Evolutionary conservation across 78 protist species (phyloP).

Genomic region (Diacronema lutheri): DNA sequence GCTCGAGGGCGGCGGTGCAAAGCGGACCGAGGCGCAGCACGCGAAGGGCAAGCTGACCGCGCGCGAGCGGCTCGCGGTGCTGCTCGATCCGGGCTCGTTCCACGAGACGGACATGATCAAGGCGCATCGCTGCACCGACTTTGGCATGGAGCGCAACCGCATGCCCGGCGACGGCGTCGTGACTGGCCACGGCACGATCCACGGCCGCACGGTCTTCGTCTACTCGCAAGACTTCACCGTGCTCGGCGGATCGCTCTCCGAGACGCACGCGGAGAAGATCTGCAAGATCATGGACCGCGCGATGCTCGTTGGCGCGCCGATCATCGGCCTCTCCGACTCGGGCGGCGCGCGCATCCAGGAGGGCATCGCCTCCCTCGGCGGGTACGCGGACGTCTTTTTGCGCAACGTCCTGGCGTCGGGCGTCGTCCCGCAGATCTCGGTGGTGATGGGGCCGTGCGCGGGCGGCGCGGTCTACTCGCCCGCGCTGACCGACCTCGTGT

Average conservation of each 20-base stretch:
- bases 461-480: conserved; percentile 97
- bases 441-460: conserved; percentile 97
- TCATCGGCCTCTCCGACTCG: conserved; percentile 95
- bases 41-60: conserved; percentile 89
- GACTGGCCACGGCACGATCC: conserved; percentile 90
- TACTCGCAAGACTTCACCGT: conserved; percentile 88
- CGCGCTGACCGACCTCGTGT: conserved; percentile 93
- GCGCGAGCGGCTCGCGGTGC: conserved; percentile 86
- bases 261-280: conserved; percentile 94
- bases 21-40: conserved; percentile 67
- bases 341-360: conserved; percentile 98
- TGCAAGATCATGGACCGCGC: conserved; percentile 98
- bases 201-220: conserved; percentile 73
- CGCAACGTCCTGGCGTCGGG: conserved; percentile 88
- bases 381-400: conserved; percentile 92
- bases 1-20: conserved; percentile 63
- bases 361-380: conserved; percentile 95
- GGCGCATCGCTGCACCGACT: conserved; percentile 88
- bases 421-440: conserved; percentile 62
- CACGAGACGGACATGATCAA: conserved; percentile 82
- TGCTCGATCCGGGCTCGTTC: conserved; percentile 87
- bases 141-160: conserved; percentile 77
- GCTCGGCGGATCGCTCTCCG: conserved; percentile 93
- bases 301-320: conserved; percentile 90
- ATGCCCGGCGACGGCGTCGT: conserved; percentile 93